Evolutionary conservation across 768 basidiomycete genomes (phyloP), one percentile per base, ranked within the genome.

Genomic region (Cystoderma amianthinum): DNA sequence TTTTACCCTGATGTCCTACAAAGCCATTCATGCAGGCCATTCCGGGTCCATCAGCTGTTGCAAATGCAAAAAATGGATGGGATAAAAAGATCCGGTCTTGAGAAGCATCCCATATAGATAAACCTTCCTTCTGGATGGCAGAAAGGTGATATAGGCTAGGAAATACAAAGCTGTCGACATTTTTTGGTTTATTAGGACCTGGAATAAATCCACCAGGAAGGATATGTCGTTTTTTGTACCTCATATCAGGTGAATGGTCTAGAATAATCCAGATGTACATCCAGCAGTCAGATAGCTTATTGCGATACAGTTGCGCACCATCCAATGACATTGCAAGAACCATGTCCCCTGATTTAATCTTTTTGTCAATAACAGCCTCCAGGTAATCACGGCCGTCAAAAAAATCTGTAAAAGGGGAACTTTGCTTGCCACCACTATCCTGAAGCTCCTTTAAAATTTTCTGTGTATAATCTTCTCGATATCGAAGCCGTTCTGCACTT

Each of bases 201-300:
- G 60, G 57, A 30, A 60, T 52, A 32, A 63, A 43, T 4, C 47
- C 48, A 3, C 52, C 57, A 10, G 55, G 56, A 4, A 61, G 16
- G 7, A 60, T 42, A 43, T 50, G 40, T 13, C 44, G 30, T 23
- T 55, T 54, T 24, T 58, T 58, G 41, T 57, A 63, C 0, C 53
- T 48, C 0, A 35, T 11, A 7, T 55, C 42, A 0, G 61, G 63
- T 5, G 42, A 28, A 7, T 53, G 51, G 41, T 68, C 52, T 3
- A 55, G 33, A 7, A 72, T 47, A 4, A 69, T 42, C 68, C 69
- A 72, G 7, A 72, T 62, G 19, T 43, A 57, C 3, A 72, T 66
- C 69, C 67, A 69, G 17, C 55, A 59, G 37, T 71, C 67, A 0
- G 69, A 73, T 22, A 50, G 42, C 48, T 71, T 71, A 44, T 55